phyloP scores from a whole-genome alignment of 2,329 filamentous ascomycete species.

The Ilyonectria robusta region DNA sequence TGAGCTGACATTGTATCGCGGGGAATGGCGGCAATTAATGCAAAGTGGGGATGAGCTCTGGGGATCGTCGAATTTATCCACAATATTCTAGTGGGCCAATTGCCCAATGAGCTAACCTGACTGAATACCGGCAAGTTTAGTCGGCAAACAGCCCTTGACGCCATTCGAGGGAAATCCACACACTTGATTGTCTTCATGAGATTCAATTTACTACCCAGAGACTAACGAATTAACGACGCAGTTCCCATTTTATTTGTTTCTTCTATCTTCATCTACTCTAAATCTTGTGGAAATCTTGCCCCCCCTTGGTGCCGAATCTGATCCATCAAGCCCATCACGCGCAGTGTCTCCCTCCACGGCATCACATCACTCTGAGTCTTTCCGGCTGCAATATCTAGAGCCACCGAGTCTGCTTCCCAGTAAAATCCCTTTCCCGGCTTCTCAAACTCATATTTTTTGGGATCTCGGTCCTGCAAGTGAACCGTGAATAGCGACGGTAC shows the following conservation, averaged over 20 bases:
- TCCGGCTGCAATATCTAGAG: conserved; percentile 56
- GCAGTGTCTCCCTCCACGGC: conserved; percentile 62
- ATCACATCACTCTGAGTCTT: conserved; percentile 57
- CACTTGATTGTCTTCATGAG: no score
- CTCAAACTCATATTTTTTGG: conserved; percentile 55
- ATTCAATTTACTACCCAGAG: no score
- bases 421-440: conserved; percentile 56
- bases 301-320: conserved; percentile 41
- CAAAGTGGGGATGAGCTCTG: not conserved
- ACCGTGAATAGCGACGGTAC: conserved; percentile 55
- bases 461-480: conserved; percentile 45
- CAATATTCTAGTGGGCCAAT: not conserved
- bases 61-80: not conserved
- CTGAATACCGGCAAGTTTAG: no score
- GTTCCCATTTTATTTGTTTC: not conserved
- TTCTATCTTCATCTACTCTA: not conserved
- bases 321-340: conserved; percentile 63
- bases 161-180: no score
- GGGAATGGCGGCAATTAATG: conserved; percentile 11
- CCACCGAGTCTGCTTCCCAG: conserved; percentile 62
- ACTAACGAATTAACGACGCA: no score
- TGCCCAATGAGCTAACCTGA: not conserved
- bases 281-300: conserved; percentile 10
- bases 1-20: not conserved
- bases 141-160: no score